Evolutionary conservation across 2,329 filamentous ascomycete genomes (phyloP).

Genomic region (Mycosphaerella arachidis): DNA sequence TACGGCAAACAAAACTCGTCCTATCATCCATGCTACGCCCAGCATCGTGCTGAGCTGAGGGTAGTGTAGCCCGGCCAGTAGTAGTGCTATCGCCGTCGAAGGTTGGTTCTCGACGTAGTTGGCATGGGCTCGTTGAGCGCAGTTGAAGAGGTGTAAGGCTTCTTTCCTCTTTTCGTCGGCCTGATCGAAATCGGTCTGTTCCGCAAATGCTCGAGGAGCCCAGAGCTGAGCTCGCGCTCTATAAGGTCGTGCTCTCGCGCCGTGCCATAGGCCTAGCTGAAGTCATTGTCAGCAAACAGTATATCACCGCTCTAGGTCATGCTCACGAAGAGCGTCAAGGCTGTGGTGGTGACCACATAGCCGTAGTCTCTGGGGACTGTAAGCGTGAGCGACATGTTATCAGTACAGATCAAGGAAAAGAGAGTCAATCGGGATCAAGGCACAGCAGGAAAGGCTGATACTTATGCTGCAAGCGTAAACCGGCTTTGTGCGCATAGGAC

Average conservation of each 20-base stretch:
- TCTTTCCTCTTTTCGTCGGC: constrained; percentile 40
- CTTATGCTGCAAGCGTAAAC: neutral
- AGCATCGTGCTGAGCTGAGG: constrained; percentile 45
- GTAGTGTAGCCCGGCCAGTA: constrained; percentile 53
- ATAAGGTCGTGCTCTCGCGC: constrained; percentile 40
- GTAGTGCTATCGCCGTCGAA: constrained; percentile 47
- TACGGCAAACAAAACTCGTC: constrained; percentile 45
- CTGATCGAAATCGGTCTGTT: constrained; percentile 48
- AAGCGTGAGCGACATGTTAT: constrained; percentile 32
- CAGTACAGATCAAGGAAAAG: neutral
- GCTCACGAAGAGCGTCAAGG: constrained; percentile 48
- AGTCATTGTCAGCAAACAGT: constrained; percentile 1
- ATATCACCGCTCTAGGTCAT: neutral
- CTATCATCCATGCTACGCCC: constrained; percentile 49
- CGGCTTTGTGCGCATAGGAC: neutral
- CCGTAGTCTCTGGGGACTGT: constrained; percentile 48
- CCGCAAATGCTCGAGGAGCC: constrained; percentile 58
- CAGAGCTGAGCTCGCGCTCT: constrained; percentile 51
- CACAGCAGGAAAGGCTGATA: neutral
- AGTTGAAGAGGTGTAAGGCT: constrained; percentile 45
- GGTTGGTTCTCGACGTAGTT: constrained; percentile 59
- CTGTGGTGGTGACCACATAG: constrained; percentile 52
- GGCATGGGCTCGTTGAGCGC: constrained; percentile 50
- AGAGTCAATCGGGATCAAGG: neutral
- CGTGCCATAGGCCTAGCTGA: constrained; percentile 49